phyloP scores from a whole-genome alignment of 2,329 filamentous ascomycete species.

The Fonsecaea multimorphosa region DNA sequence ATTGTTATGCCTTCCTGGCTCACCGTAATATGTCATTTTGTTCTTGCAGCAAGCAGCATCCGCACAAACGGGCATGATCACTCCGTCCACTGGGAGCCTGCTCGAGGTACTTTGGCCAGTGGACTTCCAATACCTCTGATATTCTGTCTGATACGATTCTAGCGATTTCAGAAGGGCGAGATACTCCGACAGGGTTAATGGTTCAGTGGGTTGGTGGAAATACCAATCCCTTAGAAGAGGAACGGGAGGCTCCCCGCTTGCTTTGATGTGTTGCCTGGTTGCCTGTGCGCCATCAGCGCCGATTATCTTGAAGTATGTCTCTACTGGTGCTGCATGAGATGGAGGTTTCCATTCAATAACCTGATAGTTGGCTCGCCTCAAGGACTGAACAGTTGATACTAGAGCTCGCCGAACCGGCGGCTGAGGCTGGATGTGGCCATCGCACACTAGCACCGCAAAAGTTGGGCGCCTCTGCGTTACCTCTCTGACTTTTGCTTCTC shows the following conservation, averaged over 20 bases:
- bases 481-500: conserved; percentile 20
- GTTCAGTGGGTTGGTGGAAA: conserved; percentile 8
- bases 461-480: conserved; percentile 14
- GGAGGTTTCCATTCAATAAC: conserved; percentile 44
- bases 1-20: background rate
- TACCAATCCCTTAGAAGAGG: conserved; percentile 51
- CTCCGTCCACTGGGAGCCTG: conserved; percentile 54
- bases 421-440: conserved; percentile 28
- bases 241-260: conserved; percentile 65
- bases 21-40: conserved; percentile 30
- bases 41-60: conserved; percentile 48
- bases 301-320: conserved; percentile 38
- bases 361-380: conserved; percentile 59
- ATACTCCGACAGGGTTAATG: conserved; percentile 22
- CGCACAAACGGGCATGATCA: conserved; percentile 66
- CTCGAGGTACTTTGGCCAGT: conserved; percentile 46
- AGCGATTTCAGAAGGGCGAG: conserved; percentile 10
- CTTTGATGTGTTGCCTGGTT: conserved; percentile 60
- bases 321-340: conserved; percentile 25
- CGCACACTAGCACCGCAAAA: conserved; percentile 29
- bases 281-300: conserved; percentile 68
- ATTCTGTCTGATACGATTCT: conserved; percentile 19
- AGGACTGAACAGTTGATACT: conserved; percentile 35
- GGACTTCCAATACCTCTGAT: conserved; percentile 37
- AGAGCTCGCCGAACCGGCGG: conserved; percentile 32